phyloP scores from a whole-genome alignment of 2,329 filamentous ascomycete species.

The Neonectria faginata region DNA sequence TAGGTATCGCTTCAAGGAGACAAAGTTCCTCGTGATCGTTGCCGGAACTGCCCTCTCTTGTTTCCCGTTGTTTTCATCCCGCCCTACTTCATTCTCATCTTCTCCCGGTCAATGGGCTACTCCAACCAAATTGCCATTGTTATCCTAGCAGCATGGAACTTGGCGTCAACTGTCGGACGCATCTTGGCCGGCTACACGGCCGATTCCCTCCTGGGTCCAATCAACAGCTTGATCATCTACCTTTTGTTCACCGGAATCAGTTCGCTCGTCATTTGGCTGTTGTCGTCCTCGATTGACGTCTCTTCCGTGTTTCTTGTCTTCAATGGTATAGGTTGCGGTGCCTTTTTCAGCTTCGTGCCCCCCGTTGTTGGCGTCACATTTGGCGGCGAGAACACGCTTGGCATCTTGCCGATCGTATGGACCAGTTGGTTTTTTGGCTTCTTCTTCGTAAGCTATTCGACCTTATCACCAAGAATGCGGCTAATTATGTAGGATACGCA shows the following conservation, averaged over 20 bases:
- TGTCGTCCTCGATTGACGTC: constrained; percentile 42
- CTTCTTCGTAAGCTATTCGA: constrained; percentile 41
- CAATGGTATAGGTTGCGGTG: constrained; percentile 47
- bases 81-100: constrained; percentile 44
- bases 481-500: constrained; percentile 33
- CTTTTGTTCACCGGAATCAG: constrained; percentile 45
- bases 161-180: constrained; percentile 45
- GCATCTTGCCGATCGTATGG: constrained; percentile 45
- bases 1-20: constrained; percentile 46
- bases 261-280: constrained; percentile 44
- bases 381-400: constrained; percentile 39
- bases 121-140: constrained; percentile 40
- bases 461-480: too few species aligned
- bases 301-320: constrained; percentile 40
- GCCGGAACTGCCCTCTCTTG: constrained; percentile 43
- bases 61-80: constrained; percentile 45
- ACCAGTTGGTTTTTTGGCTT: constrained; percentile 48
- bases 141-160: constrained; percentile 46
- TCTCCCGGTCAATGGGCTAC: constrained; percentile 42
- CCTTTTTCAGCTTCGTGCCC: constrained; percentile 48
- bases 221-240: constrained; percentile 46
- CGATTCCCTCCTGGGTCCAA: constrained; percentile 41
- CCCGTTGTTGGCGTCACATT: constrained; percentile 44
- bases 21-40: constrained; percentile 41
- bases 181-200: constrained; percentile 43